Conservation (phyloP, 1,139 yeast genomes). For the Candida sp. region DNA sequence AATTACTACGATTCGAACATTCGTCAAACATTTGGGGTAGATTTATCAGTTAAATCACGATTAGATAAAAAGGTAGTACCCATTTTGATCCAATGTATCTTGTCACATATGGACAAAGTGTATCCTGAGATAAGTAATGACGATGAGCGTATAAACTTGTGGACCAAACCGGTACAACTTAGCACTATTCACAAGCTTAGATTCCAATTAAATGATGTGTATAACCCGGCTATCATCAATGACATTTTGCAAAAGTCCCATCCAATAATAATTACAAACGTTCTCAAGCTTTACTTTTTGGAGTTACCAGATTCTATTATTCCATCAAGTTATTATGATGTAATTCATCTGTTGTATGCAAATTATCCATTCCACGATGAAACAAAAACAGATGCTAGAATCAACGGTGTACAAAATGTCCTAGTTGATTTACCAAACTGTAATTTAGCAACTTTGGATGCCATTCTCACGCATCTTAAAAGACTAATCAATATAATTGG, state of each 20-base stretch:
- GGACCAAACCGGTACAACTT: conserved; percentile 70
- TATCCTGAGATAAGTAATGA: conserved; percentile 77
- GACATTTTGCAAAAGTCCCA: conserved; percentile 20
- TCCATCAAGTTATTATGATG: conserved; percentile 63
- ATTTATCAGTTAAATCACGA: conserved; percentile 67
- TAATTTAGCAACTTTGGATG: conserved; percentile 78
- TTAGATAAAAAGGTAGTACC: conserved; percentile 80
- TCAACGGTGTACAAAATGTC: conserved; percentile 62
- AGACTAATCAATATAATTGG: conserved; percentile 62
- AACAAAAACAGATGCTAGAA: conserved; percentile 34
- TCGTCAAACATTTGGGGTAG: conserved; percentile 82
- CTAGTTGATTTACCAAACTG: conserved; percentile 68
- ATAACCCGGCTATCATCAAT: conserved; percentile 21
- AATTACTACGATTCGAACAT: conserved; percentile 70
- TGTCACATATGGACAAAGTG: conserved; percentile 65
- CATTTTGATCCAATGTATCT: conserved; percentile 57
- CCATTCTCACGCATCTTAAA: conserved; percentile 69
- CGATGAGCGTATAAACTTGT: conserved; percentile 62
- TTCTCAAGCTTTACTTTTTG: conserved; percentile 68
- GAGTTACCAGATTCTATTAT: conserved; percentile 83
- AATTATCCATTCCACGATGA: conserved; percentile 49
- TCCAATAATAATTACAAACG: conserved; percentile 65
- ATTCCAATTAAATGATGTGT: conserved; percentile 45
- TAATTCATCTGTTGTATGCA: conserved; percentile 62
- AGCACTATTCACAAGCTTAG: conserved; percentile 64